Conservation (phyloP, 495 filamentous ascomycete species). For the Aspergillus sparsus region DNA sequence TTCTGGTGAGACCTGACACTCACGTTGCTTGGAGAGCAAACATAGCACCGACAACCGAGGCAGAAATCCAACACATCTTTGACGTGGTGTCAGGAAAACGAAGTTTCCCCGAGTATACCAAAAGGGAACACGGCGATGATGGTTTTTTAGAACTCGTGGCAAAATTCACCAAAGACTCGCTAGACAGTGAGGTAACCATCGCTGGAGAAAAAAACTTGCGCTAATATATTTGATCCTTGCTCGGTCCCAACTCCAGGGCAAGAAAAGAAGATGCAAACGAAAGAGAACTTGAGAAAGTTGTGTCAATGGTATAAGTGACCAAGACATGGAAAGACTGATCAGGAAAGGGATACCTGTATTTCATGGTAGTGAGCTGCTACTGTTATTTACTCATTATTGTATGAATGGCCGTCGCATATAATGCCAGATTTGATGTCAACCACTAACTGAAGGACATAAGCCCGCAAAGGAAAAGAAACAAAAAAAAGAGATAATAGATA, state of each 20-base stretch:
- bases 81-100: not conserved
- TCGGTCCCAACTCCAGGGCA: too few species aligned
- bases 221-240: not conserved
- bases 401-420: constrained; percentile 7
- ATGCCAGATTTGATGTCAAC: constrained; percentile 23
- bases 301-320: not conserved
- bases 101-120: not conserved
- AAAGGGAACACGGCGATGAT: not conserved
- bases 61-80: constrained; percentile 8
- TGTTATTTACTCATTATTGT: constrained; percentile 12
- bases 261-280: not conserved
- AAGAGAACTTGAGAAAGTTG: not conserved
- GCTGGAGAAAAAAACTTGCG: not conserved
- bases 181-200: not conserved
- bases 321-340: too few species aligned
- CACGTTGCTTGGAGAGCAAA: constrained; percentile 24
- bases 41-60: not conserved
- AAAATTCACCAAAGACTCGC: not conserved
- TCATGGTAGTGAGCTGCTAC: constrained; percentile 8
- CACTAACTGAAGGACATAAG: constrained; percentile 17
- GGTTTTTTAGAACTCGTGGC: not conserved
- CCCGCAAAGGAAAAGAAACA: constrained; percentile 8
- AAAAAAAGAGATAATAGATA: constrained; percentile 1
- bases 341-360: not conserved
- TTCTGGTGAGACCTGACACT: constrained; percentile 26